Evolutionary conservation across 2,329 filamentous ascomycete species (phyloP).

Genomic region (Emergomyces pasteurianus): DNA sequence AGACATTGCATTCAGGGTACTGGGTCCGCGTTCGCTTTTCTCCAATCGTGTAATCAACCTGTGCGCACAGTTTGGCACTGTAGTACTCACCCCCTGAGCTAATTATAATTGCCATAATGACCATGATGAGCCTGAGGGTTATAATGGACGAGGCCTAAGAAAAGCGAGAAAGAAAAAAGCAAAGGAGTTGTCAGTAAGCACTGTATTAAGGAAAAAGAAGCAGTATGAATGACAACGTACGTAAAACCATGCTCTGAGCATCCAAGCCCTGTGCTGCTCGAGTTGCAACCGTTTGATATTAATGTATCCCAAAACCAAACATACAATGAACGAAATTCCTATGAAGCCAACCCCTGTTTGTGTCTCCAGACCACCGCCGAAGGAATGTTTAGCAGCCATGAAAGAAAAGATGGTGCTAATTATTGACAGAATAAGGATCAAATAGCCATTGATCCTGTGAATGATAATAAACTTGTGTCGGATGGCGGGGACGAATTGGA

Average conservation of each 20-base stretch:
- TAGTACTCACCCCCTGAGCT: not conserved
- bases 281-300: constrained; percentile 51
- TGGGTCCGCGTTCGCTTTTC: not conserved
- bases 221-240: constrained; percentile 6
- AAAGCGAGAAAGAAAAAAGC: too few relatives aligned
- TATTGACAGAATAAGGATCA: constrained; percentile 38
- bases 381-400: constrained; percentile 34
- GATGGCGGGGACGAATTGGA: constrained; percentile 34
- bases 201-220: not conserved
- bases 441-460: constrained; percentile 51
- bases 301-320: constrained; percentile 38
- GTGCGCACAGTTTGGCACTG: not conserved
- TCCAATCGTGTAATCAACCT: not conserved
- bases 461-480: constrained; percentile 39
- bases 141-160: not conserved
- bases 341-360: not conserved
- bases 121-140: not conserved
- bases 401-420: constrained; percentile 38
- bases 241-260: constrained; percentile 45
- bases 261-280: constrained; percentile 53
- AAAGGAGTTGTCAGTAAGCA: not conserved
- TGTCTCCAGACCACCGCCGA: not conserved
- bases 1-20: not conserved
- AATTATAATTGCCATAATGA: not conserved
- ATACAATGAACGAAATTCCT: constrained; percentile 13